Evolutionary conservation across 305 asterid species (phyloP).

Genomic region (Andrographis paniculata): DNA sequence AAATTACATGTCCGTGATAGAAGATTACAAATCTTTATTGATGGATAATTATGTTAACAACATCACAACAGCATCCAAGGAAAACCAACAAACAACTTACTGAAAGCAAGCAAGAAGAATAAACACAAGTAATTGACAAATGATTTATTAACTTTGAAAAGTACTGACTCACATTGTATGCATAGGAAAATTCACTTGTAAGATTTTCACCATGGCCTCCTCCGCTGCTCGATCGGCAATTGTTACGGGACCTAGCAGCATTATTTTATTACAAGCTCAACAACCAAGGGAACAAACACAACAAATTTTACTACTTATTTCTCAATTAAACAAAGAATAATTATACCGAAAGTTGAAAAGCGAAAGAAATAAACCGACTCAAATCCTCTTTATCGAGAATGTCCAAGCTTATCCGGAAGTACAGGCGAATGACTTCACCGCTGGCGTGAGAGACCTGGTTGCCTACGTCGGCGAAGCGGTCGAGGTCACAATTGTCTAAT

Average conservation of each 20-base stretch:
- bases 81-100: not conserved
- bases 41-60: no score
- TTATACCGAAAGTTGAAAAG: not conserved
- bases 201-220: slow-evolving; percentile 75
- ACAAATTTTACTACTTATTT: slow-evolving; percentile 8
- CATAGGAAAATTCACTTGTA: slow-evolving; percentile 63
- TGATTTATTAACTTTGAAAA: not conserved
- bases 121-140: not conserved
- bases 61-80: no score
- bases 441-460: slow-evolving; percentile 82
- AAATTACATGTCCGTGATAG: no score
- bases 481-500: slow-evolving; percentile 40
- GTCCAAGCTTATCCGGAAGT: slow-evolving; percentile 73
- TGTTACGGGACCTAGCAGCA: slow-evolving; percentile 77
- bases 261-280: slow-evolving; percentile 1
- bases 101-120: not conserved
- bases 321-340: not conserved
- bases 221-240: slow-evolving; percentile 95
- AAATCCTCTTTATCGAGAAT: slow-evolving; percentile 69
- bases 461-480: slow-evolving; percentile 53
- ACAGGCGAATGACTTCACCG: slow-evolving; percentile 70
- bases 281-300: slow-evolving; percentile 2
- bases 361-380: slow-evolving; percentile 34
- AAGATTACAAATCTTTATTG: no score
- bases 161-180: slow-evolving; percentile 85